Evolutionary conservation across 2,329 filamentous ascomycete genomes (phyloP), one percentile per base, ranked within the genome.

Genomic region (Emergomyces orientalis): DNA sequence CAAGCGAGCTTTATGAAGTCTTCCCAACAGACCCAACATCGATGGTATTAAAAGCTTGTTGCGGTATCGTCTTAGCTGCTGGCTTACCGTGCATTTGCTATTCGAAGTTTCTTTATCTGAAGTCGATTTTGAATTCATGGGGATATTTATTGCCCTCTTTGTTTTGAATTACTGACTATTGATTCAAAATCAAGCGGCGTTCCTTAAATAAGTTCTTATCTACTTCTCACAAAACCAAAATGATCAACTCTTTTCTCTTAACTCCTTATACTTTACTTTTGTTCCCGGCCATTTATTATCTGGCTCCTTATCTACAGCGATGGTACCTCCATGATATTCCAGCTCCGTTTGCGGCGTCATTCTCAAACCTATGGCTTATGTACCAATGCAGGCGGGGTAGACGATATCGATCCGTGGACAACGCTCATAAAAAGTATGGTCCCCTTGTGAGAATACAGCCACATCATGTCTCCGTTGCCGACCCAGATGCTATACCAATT

Each of bases 361-460:
- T 92, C 73, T 85, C 86, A 37, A 91, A 91, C 69, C 76, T 95
- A 34, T 97, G 92, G 92, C 82, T 96, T 27, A 75, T 96, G 59
- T 77, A 80, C 9, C 82, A 86, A 14, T 79, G 79, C 61, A 85
- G 92, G 1, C 80, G 82, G 3, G 91, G 91, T 1, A 80, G 81
- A 57, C 81, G 88, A 11, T 90, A 84, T 70, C 68, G 76, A 34
- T 78, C 80, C 2, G 86, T 96, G n/a, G 81, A 96, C 69, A 75
- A 86, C 43, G 80, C 85, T 8, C 91, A 96, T 75, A 84, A 88
- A 78, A 88, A 86, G 70, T 79, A 88, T 52, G 91, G 91, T 3
- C 87, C 86, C n/a, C 76, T 96, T 1, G 87, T 96, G 27, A 84
- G 91, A 43, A 88, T 96, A 67, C 88, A 91, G 70, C 92, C 92